These are phyloP conservation scores for Clathrus columnatus DNA, from an alignment of 768 basidiomycete genomes.

Conservation along the genomic window DNA sequence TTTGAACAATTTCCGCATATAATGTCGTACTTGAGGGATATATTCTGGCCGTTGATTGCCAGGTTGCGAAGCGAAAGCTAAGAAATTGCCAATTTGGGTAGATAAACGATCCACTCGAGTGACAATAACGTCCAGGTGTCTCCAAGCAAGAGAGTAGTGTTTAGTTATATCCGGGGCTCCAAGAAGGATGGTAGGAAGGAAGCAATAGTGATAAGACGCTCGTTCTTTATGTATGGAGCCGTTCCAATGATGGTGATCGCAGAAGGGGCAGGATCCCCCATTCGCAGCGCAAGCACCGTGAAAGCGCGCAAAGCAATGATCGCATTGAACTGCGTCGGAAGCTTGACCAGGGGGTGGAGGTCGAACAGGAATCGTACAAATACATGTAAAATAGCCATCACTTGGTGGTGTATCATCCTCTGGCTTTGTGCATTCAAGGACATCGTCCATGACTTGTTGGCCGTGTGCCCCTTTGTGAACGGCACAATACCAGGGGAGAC, in stretches of 20 bases:
- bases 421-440: slow-evolving; percentile 61
- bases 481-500: slow-evolving; percentile 71
- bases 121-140: slow-evolving; percentile 70
- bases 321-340: slow-evolving; percentile 85
- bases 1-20: slow-evolving; percentile 84
- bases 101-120: slow-evolving; percentile 71
- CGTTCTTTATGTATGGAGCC: slow-evolving; percentile 76
- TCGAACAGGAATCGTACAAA: slow-evolving; percentile 66
- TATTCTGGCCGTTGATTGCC: slow-evolving; percentile 68
- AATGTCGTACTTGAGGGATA: slow-evolving; percentile 78
- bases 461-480: slow-evolving; percentile 60
- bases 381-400: slow-evolving; percentile 81
- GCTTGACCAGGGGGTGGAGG: slow-evolving; percentile 66
- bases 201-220: slow-evolving; percentile 69
- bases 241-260: slow-evolving; percentile 88
- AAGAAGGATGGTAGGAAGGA: slow-evolving; percentile 58
- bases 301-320: slow-evolving; percentile 81
- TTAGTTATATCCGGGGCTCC: slow-evolving; percentile 73
- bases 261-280: slow-evolving; percentile 88
- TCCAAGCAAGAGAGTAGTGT: slow-evolving; percentile 74
- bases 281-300: slow-evolving; percentile 79
- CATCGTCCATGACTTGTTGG: slow-evolving; percentile 60
- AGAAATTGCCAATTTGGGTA: slow-evolving; percentile 68
- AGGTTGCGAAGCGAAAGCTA: slow-evolving; percentile 60
- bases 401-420: slow-evolving; percentile 73